phyloP scores from a whole-genome alignment of 352 stramenopile species.

The Pythium scleroteichum region DNA sequence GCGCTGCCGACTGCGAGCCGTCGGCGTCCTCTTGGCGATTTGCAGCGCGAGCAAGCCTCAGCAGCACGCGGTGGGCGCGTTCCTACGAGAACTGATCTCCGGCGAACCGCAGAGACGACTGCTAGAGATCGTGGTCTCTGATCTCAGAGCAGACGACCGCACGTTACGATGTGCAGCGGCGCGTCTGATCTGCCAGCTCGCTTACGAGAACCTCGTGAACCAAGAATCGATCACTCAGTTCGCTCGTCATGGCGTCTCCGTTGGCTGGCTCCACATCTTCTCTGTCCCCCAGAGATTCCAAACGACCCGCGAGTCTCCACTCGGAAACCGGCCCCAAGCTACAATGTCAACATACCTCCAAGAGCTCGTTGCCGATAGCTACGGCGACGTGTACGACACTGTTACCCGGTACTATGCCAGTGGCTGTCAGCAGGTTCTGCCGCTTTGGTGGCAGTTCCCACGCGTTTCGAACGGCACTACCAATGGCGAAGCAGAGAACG shows the following conservation, averaged over 20 bases:
- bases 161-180: conserved; percentile 45
- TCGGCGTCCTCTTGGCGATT: conserved; percentile 32
- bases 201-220: conserved; percentile 50
- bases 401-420: conserved; percentile 54
- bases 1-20: conserved; percentile 35
- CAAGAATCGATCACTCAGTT: conserved; percentile 37
- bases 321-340: conserved; percentile 20
- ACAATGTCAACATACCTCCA: conserved; percentile 30
- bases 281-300: conserved; percentile 35
- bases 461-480: not conserved
- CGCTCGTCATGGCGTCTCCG: conserved; percentile 29
- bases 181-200: conserved; percentile 49
- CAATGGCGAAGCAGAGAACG: conserved; percentile 4
- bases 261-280: conserved; percentile 65
- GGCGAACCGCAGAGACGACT: conserved; percentile 9
- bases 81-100: conserved; percentile 33
- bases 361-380: conserved; percentile 35
- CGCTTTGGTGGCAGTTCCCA: conserved; percentile 46
- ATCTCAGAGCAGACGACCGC: conserved; percentile 41
- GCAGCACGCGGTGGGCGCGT: conserved; percentile 42
- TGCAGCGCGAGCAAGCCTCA: conserved; percentile 41
- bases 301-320: conserved; percentile 2
- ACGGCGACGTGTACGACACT: conserved; percentile 37
- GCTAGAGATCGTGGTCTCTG: conserved; percentile 31
- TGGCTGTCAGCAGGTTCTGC: conserved; percentile 44